Base-by-base conservation (phyloP, 495 filamentous ascomycete genomes). In the Entonaema liquescens region DNA sequence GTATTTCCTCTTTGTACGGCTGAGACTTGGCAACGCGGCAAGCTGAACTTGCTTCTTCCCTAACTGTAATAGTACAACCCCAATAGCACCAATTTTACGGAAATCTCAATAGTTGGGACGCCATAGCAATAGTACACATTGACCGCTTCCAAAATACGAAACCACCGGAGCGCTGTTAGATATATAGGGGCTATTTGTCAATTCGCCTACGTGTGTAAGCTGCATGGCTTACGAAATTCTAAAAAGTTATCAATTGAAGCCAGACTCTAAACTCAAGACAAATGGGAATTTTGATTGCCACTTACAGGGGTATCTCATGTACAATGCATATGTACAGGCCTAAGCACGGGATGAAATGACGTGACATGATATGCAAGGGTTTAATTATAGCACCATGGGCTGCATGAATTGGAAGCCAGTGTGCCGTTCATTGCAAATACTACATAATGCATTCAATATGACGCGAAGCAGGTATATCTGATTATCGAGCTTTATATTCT, bases 11-110 rank as follows among this genome's bases (percentile, higher is more conserved):
- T 63, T 64, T 54, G 13, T 64, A 35, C n/a, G 28, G 69, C 63
- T 64, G 69, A 40, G 63, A 55, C 42, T 47, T 47, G 62, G 33
- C 42, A 71, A 53, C 57, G 49, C 47, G 42, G 42, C 42, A 21
- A 47, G 42, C 42, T 47, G 42, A 47, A 47, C 17, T 47, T 47
- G 8, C 42, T 21, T 47, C 19, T 47, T 47, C 42, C 42, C 4
- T 47, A 47, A 47, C 21, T 23, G 19, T 21, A 47, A 5, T 47
- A 47, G 42, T 47, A 23, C 19, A 23, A 47, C 17, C 17, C 42
- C 42, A 23, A 13, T 23, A 47, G 8, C 19, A 47, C 19, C 17
- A 47, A 23, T 23, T 47, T 47, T 12, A 23, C 42, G 42, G 42
- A 47, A 47, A 21, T 47, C 11, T 21, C 17, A 47, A 23, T 47